Percentiles rank a stretch among this genome's conserved stretches.
Evolutionary conservation across 176 grass and related monocot genomes (phyloP).

Genomic region (Alloteropsis semialata): DNA sequence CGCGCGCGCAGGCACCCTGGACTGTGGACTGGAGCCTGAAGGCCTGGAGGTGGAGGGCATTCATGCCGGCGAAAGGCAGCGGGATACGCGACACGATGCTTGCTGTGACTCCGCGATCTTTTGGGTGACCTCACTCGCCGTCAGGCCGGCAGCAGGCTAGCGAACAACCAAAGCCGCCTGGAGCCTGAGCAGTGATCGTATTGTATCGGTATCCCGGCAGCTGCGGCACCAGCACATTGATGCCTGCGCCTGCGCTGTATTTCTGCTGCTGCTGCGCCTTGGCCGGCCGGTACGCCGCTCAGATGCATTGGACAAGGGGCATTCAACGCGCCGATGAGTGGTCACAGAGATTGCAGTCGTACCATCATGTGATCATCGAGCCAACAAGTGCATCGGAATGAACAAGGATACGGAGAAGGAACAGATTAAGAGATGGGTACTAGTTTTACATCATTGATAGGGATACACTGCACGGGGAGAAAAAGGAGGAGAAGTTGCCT

Average conservation of each 20-base stretch:
- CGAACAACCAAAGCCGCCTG: conserved; percentile 10
- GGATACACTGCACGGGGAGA: background rate
- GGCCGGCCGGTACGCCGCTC: background rate
- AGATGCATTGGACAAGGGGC: background rate
- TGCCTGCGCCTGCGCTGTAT: background rate
- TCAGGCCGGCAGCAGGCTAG: background rate
- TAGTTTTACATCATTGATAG: conserved; percentile 23
- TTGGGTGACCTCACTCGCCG: background rate
- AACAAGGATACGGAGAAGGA: background rate
- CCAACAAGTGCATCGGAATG: background rate
- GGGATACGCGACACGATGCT: conserved; percentile 13
- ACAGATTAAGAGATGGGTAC: background rate
- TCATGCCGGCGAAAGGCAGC: conserved; percentile 25
- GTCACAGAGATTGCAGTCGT: conserved; percentile 14
- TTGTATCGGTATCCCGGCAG: background rate
- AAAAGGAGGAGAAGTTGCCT: background rate
- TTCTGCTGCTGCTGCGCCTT: background rate
- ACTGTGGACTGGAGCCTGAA: background rate
- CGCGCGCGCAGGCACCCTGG: background rate
- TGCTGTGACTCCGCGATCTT: background rate
- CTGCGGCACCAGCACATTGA: conserved; percentile 13
- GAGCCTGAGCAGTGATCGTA: conserved; percentile 19
- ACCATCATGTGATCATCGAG: background rate
- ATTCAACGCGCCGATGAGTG: conserved; percentile 24
- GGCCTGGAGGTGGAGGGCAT: too few species aligned